Percentiles rank a stretch among this genome's conserved stretches.
Conservation (phyloP, 2,329 filamentous ascomycete genomes). For the Neodidymelliopsis sp. region DNA sequence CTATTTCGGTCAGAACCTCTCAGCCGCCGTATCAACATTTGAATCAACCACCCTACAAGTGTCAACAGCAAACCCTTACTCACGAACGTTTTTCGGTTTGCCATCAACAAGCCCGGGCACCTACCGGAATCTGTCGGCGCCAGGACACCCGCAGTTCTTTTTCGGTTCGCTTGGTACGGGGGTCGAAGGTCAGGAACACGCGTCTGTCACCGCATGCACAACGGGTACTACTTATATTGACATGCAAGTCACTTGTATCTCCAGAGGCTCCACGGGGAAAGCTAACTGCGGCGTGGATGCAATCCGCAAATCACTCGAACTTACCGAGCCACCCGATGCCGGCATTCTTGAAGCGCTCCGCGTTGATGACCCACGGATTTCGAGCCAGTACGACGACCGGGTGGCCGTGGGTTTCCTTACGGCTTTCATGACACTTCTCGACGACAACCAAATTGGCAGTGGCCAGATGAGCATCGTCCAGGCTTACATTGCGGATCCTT, state of each 20-base stretch:
- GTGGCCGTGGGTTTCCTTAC: background rate
- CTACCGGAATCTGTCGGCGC: background rate
- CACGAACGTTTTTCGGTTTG: background rate
- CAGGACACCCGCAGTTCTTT: background rate
- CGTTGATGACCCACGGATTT: no score
- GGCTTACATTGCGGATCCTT: background rate
- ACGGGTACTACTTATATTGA: slow-evolving; percentile 8
- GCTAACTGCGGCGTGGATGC: slow-evolving; percentile 7
- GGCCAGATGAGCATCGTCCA: background rate
- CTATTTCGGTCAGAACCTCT: background rate
- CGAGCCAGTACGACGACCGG: no score
- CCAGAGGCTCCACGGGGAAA: slow-evolving; percentile 4
- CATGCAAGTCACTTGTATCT: slow-evolving; percentile 4
- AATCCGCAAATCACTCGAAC: background rate
- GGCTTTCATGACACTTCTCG: background rate
- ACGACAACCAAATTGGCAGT: background rate
- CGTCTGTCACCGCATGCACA: background rate
- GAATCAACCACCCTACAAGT: no score
- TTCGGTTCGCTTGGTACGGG: no score
- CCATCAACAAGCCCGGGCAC: background rate
- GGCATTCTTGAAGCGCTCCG: background rate
- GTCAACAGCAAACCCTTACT: no score
- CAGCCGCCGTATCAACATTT: no score
- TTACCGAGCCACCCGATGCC: background rate
- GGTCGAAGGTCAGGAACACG: no score